These are phyloP conservation scores for Hyaloscypha variabilis DNA, from an alignment of 495 filamentous ascomycete genomes.

Conservation along the genomic window DNA sequence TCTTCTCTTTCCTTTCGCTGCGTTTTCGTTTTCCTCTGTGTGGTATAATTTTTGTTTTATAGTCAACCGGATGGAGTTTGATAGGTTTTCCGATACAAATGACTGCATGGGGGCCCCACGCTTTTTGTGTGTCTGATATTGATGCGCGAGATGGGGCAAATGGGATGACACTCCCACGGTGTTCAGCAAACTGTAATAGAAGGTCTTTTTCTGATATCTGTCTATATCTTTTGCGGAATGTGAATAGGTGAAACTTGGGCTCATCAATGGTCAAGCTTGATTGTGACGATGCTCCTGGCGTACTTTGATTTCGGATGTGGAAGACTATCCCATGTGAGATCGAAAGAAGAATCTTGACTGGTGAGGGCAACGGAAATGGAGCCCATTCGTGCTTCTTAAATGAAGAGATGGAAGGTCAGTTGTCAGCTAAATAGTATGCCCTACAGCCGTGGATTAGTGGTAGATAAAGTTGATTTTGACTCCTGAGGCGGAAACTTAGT, in stretches of 20 bases:
- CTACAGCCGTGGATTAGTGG: too few species aligned
- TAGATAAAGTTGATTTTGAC: too few species aligned
- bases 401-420: too few species aligned
- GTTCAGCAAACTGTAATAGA: constrained; percentile 27
- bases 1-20: constrained; percentile 7
- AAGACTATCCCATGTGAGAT: too few species aligned
- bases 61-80: constrained; percentile 20
- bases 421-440: too few species aligned
- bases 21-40: constrained; percentile 8
- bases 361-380: too few species aligned
- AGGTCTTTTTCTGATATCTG: constrained; percentile 10
- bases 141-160: not conserved
- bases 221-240: constrained; percentile 2
- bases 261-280: not conserved
- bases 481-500: too few species aligned
- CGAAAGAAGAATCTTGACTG: too few species aligned
- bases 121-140: not conserved
- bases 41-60: not conserved
- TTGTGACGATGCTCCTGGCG: constrained; percentile 11
- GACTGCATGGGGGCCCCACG: not conserved
- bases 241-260: not conserved
- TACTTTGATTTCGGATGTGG: too few species aligned
- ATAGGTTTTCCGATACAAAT: constrained; percentile 19
- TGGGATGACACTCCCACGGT: not conserved
- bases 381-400: too few species aligned